A percentile compares a stretch with the other conserved stretches of the same genome.
These are phyloP conservation scores for Phytophthora citricola DNA, from an alignment of 352 stramenopile species.

Conservation along the genomic window DNA sequence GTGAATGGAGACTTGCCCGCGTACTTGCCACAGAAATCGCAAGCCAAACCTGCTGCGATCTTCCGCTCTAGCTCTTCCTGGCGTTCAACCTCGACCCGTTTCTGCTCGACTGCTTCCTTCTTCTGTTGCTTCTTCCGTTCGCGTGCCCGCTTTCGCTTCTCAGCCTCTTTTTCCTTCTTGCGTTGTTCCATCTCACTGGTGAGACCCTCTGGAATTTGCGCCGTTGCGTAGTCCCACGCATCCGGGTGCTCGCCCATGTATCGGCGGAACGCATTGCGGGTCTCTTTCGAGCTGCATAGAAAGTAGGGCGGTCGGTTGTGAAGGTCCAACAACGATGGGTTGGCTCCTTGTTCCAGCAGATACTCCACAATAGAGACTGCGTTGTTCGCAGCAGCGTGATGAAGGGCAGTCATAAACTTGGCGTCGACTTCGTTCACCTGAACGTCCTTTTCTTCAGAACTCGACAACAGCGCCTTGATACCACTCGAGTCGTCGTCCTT, in stretches of 20 bases:
- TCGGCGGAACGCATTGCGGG: constrained; percentile 91
- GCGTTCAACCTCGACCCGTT: constrained; percentile 70
- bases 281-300: constrained; percentile 87
- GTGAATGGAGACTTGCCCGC: constrained; percentile 90
- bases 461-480: constrained; percentile 52
- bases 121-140: constrained; percentile 94
- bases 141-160: constrained; percentile 87
- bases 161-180: constrained; percentile 86
- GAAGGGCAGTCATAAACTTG: constrained; percentile 80
- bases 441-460: constrained; percentile 18
- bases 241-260: constrained; percentile 87
- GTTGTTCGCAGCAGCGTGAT: constrained; percentile 68
- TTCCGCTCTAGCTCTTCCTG: constrained; percentile 75
- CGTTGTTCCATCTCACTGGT: constrained; percentile 87
- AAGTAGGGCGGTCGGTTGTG: constrained; percentile 90
- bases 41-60: constrained; percentile 77
- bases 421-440: constrained; percentile 67
- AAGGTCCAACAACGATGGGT: constrained; percentile 86
- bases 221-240: constrained; percentile 73
- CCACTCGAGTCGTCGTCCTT: constrained; percentile 39
- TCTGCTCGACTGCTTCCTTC: constrained; percentile 69
- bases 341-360: constrained; percentile 83
- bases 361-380: constrained; percentile 58
- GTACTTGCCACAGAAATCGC: constrained; percentile 82
- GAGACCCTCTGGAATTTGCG: constrained; percentile 77